phyloP scores from a whole-genome alignment of 257 asterid genomes.

The Gentiana straminea region DNA sequence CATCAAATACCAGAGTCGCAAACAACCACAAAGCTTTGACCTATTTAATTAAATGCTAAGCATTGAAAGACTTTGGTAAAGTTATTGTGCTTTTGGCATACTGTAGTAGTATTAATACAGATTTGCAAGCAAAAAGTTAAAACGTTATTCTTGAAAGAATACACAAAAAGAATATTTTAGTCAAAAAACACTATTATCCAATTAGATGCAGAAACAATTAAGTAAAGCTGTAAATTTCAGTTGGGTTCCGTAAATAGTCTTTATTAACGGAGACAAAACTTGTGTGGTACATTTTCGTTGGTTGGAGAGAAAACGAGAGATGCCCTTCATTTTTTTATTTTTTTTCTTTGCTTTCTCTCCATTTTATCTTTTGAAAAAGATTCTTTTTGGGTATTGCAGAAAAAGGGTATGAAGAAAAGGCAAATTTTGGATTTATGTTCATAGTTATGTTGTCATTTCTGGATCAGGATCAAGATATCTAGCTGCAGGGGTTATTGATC shows the following conservation, averaged over 20 bases:
- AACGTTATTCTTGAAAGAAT: too few relatives aligned
- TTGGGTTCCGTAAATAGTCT: slow-evolving; percentile 19
- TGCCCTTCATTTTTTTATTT: slow-evolving; percentile 27
- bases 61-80: too few relatives aligned
- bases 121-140: background rate
- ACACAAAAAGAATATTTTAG: slow-evolving; percentile 10
- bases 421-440: slow-evolving; percentile 19
- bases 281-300: too few relatives aligned
- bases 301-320: slow-evolving; percentile 20
- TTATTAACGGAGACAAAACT: slow-evolving; percentile 16
- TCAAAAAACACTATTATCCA: slow-evolving; percentile 22
- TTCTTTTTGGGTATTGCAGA: slow-evolving; percentile 39
- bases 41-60: too few relatives aligned
- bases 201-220: slow-evolving; percentile 15
- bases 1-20: too few relatives aligned
- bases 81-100: background rate
- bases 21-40: too few relatives aligned
- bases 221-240: slow-evolving; percentile 69
- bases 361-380: slow-evolving; percentile 21
- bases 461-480: slow-evolving; percentile 35
- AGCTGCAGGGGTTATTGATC: slow-evolving; percentile 34
- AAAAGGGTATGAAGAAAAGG: slow-evolving; percentile 15
- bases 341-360: slow-evolving; percentile 33
- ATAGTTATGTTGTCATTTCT: slow-evolving; percentile 6
- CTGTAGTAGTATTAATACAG: slow-evolving; percentile 13